Conservation (phyloP, 192 early-diverging fungal genomes). For the Helicostylum pulchrum region DNA sequence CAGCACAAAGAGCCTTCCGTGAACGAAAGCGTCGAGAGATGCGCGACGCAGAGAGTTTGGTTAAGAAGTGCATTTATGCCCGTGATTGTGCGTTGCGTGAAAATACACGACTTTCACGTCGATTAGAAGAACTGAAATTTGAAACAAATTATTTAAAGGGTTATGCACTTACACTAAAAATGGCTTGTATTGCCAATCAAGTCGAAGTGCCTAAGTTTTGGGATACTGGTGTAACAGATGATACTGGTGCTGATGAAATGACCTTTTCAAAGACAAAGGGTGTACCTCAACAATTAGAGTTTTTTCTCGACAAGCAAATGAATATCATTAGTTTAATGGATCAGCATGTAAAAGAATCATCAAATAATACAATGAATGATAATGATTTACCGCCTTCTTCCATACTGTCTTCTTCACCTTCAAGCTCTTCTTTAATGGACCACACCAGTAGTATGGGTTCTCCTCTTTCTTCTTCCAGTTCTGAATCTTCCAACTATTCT, state of each 20-base stretch:
- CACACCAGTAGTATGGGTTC: not conserved
- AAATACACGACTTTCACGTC: slow-evolving; percentile 32
- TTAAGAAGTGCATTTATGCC: slow-evolving; percentile 59
- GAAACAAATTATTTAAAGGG: slow-evolving; percentile 49
- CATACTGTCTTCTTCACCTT: not conserved
- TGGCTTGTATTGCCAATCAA: slow-evolving; percentile 29
- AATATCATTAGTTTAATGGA: not conserved
- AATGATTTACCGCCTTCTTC: not conserved
- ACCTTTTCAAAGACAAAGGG: slow-evolving; percentile 17
- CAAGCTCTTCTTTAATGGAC: not conserved
- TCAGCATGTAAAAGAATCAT: not conserved
- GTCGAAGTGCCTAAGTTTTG: slow-evolving; percentile 32
- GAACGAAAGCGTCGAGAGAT: slow-evolving; percentile 80
- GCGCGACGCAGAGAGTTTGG: slow-evolving; percentile 66
- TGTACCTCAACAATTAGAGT: slow-evolving; percentile 6
- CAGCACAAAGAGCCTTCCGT: slow-evolving; percentile 86
- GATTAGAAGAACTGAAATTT: slow-evolving; percentile 37
- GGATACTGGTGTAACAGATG: slow-evolving; percentile 13
- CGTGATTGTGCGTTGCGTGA: slow-evolving; percentile 49
- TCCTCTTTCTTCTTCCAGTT: slow-evolving; percentile 4
- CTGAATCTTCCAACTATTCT: slow-evolving; percentile 1
- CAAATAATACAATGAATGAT: not conserved
- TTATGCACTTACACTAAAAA: slow-evolving; percentile 34
- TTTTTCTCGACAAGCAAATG: slow-evolving; percentile 8
- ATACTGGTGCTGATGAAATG: slow-evolving; percentile 4